Percentiles rank a stretch among this genome's conserved stretches.
phyloP scores from a whole-genome alignment of 116 monocot genomes.

The Trichopus zeylanicus region DNA sequence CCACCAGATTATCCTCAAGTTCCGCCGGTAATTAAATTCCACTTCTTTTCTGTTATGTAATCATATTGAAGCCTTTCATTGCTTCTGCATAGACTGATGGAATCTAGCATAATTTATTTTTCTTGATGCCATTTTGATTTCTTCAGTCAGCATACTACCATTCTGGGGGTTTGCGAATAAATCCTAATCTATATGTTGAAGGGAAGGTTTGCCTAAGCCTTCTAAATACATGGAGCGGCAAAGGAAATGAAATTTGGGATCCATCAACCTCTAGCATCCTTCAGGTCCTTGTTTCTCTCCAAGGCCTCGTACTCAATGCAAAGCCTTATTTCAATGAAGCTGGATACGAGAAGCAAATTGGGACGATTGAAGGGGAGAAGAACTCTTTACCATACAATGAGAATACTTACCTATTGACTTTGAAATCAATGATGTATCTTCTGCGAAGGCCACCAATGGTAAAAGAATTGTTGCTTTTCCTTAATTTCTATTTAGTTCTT shows the following conservation, averaged over 20 bases:
- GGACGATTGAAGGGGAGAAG: conserved; percentile 92
- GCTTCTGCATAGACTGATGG: background rate
- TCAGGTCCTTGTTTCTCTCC: conserved; percentile 90
- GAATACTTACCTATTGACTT: conserved; percentile 77
- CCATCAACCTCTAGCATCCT: conserved; percentile 84
- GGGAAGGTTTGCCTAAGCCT: conserved; percentile 96
- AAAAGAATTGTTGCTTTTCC: conserved; percentile 13
- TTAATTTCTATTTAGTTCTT: background rate
- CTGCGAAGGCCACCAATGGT: conserved; percentile 83
- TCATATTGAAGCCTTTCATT: background rate
- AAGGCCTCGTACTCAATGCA: conserved; percentile 89
- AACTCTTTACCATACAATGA: conserved; percentile 88
- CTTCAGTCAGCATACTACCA: conserved; percentile 79
- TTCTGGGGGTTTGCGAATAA: conserved; percentile 87
- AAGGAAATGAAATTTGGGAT: conserved; percentile 96
- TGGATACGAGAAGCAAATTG: conserved; percentile 93
- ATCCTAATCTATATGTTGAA: conserved; percentile 90
- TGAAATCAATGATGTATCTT: conserved; percentile 87
- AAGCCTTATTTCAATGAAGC: conserved; percentile 99
- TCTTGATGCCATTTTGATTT: background rate
- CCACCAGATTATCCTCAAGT: conserved; percentile 80
- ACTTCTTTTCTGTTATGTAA: background rate
- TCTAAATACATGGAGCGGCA: conserved; percentile 93
- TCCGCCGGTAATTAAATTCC: conserved; percentile 59
- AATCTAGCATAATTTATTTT: background rate